A percentile compares a stretch with the other conserved stretches of the same genome.
Evolutionary conservation across 1,284 basidiomycete genomes (phyloP).

Genomic region (Phylloporus gajari): DNA sequence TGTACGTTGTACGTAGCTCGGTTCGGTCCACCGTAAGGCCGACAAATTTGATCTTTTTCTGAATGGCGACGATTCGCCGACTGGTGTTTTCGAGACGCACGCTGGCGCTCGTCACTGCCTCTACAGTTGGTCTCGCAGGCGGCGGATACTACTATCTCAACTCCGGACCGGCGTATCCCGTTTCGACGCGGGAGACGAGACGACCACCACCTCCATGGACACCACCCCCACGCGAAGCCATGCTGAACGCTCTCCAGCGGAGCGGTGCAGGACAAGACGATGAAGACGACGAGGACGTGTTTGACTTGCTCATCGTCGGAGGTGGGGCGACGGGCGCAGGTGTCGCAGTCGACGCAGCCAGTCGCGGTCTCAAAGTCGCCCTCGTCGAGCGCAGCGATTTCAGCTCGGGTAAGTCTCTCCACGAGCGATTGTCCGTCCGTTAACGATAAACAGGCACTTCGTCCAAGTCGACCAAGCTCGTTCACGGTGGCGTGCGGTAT

Average conservation of each 20-base stretch:
- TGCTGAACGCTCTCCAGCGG: slow-evolving; percentile 63
- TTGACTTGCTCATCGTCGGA: slow-evolving; percentile 88
- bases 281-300: slow-evolving; percentile 55
- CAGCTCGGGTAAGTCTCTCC: slow-evolving; percentile 71
- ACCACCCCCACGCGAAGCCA: slow-evolving; percentile 72
- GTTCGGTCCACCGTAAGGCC: neutral
- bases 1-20: neutral
- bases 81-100: slow-evolving; percentile 64
- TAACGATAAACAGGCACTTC: slow-evolving; percentile 79
- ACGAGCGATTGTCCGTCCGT: slow-evolving; percentile 35
- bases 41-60: neutral
- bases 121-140: slow-evolving; percentile 61
- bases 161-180: slow-evolving; percentile 73
- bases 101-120: slow-evolving; percentile 61
- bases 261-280: slow-evolving; percentile 15
- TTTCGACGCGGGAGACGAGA: slow-evolving; percentile 68
- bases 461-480: slow-evolving; percentile 97
- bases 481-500: slow-evolving; percentile 97
- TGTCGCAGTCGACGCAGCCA: slow-evolving; percentile 93
- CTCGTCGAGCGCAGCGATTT: slow-evolving; percentile 96
- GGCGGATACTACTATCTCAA: slow-evolving; percentile 78
- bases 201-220: slow-evolving; percentile 80
- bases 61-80: slow-evolving; percentile 46
- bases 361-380: slow-evolving; percentile 90
- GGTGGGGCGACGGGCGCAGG: slow-evolving; percentile 97